Conservation (phyloP, 768 basidiomycete genomes). For the Rhizopogon sp. region DNA sequence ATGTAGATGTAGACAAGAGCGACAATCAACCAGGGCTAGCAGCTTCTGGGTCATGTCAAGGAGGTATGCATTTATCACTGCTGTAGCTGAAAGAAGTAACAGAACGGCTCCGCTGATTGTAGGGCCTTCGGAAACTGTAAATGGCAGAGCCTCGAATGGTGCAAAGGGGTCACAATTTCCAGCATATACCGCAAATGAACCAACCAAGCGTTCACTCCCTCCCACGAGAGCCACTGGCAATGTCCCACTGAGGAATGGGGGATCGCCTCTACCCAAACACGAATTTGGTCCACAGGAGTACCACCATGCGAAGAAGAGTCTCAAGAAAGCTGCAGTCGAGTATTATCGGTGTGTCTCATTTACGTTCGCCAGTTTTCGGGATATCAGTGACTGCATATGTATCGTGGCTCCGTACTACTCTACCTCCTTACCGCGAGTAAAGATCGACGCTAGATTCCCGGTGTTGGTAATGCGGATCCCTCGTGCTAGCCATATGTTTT, state of each 20-base stretch:
- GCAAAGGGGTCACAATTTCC: background rate
- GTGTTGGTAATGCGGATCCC: background rate
- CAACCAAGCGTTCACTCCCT: background rate
- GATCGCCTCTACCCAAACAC: background rate
- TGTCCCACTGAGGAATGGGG: background rate
- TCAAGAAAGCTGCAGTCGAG: slow-evolving; percentile 80
- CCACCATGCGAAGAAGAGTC: slow-evolving; percentile 73
- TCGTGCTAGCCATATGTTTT: background rate
- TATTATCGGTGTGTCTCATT: slow-evolving; percentile 60
- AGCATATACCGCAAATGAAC: background rate
- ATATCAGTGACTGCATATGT: background rate
- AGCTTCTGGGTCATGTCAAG: slow-evolving; percentile 11
- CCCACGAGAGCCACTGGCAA: background rate
- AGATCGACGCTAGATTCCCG: background rate
- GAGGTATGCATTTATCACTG: slow-evolving; percentile 2
- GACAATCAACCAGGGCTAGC: background rate
- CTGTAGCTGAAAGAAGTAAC: background rate
- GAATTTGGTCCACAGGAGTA: slow-evolving; percentile 72
- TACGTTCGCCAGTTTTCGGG: background rate
- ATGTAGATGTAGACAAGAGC: background rate
- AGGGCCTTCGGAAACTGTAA: background rate
- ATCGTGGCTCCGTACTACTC: background rate
- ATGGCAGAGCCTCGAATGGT: background rate
- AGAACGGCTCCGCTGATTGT: background rate
- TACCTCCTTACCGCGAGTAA: background rate